Percentiles rank a stretch among this genome's conserved stretches.
phyloP scores from a whole-genome alignment of 345 rosid species.

The Kandelia obovata region DNA sequence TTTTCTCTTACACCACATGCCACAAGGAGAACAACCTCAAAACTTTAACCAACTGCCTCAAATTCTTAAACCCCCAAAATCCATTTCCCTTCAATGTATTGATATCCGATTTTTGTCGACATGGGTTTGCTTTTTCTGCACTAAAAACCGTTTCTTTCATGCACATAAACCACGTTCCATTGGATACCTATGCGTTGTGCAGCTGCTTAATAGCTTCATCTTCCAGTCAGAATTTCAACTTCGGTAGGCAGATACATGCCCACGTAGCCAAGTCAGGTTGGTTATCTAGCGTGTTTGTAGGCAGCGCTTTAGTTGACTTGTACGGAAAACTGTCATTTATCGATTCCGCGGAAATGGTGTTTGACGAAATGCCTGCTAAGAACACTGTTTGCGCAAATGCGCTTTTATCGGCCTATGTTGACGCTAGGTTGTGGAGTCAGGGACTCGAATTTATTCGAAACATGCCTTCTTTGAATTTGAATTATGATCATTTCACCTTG shows the following conservation, averaged over 20 bases:
- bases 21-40: slow-evolving; percentile 16
- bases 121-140: slow-evolving; percentile 37
- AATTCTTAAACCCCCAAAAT: slow-evolving; percentile 25
- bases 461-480: slow-evolving; percentile 42
- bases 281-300: slow-evolving; percentile 47
- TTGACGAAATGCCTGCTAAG: slow-evolving; percentile 53
- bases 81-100: slow-evolving; percentile 44
- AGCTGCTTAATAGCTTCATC: slow-evolving; percentile 42
- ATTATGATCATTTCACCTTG: slow-evolving; percentile 44
- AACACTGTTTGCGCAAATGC: slow-evolving; percentile 60
- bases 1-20: slow-evolving; percentile 30
- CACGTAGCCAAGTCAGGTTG: slow-evolving; percentile 40
- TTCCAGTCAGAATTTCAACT: slow-evolving; percentile 20
- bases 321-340: slow-evolving; percentile 35
- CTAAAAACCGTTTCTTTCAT: slow-evolving; percentile 41
- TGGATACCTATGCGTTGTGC: slow-evolving; percentile 48
- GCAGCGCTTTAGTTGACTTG: slow-evolving; percentile 45
- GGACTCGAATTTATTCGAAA: slow-evolving; percentile 35
- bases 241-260: slow-evolving; percentile 45
- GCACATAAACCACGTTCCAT: slow-evolving; percentile 35
- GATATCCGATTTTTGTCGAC: slow-evolving; percentile 35
- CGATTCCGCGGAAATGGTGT: slow-evolving; percentile 32
- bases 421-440: slow-evolving; percentile 38
- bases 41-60: slow-evolving; percentile 33
- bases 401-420: slow-evolving; percentile 40